These are phyloP conservation scores for Zymoseptoria tritici DNA, from an alignment of 2,329 filamentous ascomycete genomes.

Conservation along the genomic window DNA sequence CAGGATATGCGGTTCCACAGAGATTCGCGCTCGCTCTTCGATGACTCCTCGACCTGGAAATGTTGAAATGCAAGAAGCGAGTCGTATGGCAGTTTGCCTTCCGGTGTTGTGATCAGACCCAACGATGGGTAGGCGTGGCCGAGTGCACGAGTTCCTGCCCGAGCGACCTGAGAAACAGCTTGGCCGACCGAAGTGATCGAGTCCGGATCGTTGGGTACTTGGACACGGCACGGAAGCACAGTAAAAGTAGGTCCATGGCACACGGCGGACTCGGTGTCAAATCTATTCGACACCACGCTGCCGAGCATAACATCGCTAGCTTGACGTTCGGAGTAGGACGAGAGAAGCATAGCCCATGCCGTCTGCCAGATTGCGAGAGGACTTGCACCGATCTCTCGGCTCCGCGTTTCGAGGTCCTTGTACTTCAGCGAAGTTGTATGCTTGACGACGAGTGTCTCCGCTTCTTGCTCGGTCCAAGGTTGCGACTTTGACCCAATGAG, in stretches of 20 bases:
- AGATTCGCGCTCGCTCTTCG: not conserved
- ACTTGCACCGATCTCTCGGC: slow-evolving; percentile 1
- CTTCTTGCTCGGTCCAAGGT: not conserved
- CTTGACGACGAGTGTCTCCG: slow-evolving; percentile 2
- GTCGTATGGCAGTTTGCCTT: slow-evolving; percentile 11
- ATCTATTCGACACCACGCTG: slow-evolving; percentile 68
- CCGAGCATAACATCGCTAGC: slow-evolving; percentile 62
- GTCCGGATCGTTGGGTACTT: not conserved
- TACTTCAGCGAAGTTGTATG: not conserved
- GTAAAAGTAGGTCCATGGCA: slow-evolving; percentile 27
- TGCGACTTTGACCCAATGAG: slow-evolving; percentile 4
- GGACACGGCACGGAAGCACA: slow-evolving; percentile 15
- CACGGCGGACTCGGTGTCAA: slow-evolving; percentile 34
- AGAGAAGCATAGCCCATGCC: slow-evolving; percentile 7
- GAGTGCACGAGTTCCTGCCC: not conserved
- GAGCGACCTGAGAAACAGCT: slow-evolving; percentile 18
- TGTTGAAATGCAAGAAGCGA: slow-evolving; percentile 11
- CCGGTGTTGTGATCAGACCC: slow-evolving; percentile 8
- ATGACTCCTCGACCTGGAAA: slow-evolving; percentile 2
- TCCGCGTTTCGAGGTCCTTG: not conserved
- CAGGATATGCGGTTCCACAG: slow-evolving; percentile 18
- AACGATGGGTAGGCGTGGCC: slow-evolving; percentile 7
- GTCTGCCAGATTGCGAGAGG: slow-evolving; percentile 9
- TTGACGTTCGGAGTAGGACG: slow-evolving; percentile 4
- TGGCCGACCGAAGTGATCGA: not conserved